Conservation (phyloP, 2,329 filamentous ascomycete genomes). For the Macroventuria anomochaeta region DNA sequence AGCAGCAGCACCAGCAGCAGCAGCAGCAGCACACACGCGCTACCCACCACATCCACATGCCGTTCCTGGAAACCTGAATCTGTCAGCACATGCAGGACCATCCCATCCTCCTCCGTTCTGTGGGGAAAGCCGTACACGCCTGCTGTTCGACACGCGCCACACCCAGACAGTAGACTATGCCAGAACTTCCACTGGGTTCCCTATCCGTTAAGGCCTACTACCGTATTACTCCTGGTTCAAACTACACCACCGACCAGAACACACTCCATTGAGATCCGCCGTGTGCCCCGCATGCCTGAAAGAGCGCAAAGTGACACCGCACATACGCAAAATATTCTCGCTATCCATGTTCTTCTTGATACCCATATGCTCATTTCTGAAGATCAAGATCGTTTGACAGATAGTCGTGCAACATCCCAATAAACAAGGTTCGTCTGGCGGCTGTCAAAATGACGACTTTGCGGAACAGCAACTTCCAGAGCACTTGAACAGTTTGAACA, state of each 20-base stretch:
- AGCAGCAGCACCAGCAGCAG: neutral
- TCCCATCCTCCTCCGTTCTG: neutral
- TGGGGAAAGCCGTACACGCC: slow-evolving; percentile 5
- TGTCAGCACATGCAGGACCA: neutral
- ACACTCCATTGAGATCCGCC: neutral
- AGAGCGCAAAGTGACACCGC: slow-evolving; percentile 22
- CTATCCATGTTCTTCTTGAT: slow-evolving; percentile 20
- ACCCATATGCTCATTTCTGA: too few relatives aligned
- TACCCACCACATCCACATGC: neutral
- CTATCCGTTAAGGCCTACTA: slow-evolving; percentile 34
- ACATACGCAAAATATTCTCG: slow-evolving; percentile 40
- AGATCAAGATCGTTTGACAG: too few relatives aligned
- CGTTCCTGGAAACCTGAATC: neutral
- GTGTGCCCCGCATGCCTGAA: slow-evolving; percentile 28
- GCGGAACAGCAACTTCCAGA: neutral
- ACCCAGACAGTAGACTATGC: slow-evolving; percentile 29
- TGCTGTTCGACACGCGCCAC: slow-evolving; percentile 23
- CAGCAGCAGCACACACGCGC: neutral
- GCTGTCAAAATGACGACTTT: neutral
- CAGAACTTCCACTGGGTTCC: slow-evolving; percentile 34
- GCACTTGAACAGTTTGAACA: neutral
- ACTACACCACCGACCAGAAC: slow-evolving; percentile 23
- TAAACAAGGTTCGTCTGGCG: neutral
- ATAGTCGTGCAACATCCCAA: neutral
- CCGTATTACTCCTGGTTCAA: slow-evolving; percentile 33